Evolutionary conservation across 108 stramenopile species (phyloP).

Genomic region (Cylindrotheca fusiformis): DNA sequence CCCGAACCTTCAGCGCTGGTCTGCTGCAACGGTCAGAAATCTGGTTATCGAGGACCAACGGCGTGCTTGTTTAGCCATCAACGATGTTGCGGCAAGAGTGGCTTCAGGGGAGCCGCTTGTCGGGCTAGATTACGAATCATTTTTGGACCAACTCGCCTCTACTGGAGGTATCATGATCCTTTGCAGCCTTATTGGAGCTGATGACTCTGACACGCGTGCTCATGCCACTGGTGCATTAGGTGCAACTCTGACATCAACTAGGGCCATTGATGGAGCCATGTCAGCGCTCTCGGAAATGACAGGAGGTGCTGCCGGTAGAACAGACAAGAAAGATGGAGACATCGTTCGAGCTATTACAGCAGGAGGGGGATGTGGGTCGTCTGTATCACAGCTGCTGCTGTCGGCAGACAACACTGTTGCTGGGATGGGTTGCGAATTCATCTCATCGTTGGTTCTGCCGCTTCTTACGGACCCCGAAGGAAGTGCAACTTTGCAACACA

Average conservation of each 20-base stretch:
- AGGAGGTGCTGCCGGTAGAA: conserved; percentile 31
- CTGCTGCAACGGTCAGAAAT: conserved; percentile 64
- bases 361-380: conserved; percentile 64
- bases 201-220: conserved; percentile 76
- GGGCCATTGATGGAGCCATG: conserved; percentile 51
- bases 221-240: conserved; percentile 74
- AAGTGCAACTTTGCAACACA: conserved; percentile 21
- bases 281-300: conserved; percentile 44
- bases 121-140: conserved; percentile 51
- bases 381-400: conserved; percentile 68
- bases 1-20: conserved; percentile 78
- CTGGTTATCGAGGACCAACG: conserved; percentile 73
- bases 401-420: conserved; percentile 77
- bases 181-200: conserved; percentile 60
- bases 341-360: conserved; percentile 70
- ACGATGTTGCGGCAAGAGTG: conserved; percentile 43
- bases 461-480: conserved; percentile 53
- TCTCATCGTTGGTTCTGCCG: conserved; percentile 58
- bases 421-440: conserved; percentile 68
- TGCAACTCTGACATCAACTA: conserved; percentile 54
- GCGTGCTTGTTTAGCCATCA: conserved; percentile 49
- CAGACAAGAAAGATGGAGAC: conserved; percentile 51
- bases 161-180: conserved; percentile 81
- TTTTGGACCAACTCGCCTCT: conserved; percentile 56
- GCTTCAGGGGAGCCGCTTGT: conserved; percentile 34